Percentiles rank a stretch among this genome's conserved stretches.
Evolutionary conservation across 2,329 filamentous ascomycete species (phyloP).

Genomic region (Colletotrichum tropicicola): DNA sequence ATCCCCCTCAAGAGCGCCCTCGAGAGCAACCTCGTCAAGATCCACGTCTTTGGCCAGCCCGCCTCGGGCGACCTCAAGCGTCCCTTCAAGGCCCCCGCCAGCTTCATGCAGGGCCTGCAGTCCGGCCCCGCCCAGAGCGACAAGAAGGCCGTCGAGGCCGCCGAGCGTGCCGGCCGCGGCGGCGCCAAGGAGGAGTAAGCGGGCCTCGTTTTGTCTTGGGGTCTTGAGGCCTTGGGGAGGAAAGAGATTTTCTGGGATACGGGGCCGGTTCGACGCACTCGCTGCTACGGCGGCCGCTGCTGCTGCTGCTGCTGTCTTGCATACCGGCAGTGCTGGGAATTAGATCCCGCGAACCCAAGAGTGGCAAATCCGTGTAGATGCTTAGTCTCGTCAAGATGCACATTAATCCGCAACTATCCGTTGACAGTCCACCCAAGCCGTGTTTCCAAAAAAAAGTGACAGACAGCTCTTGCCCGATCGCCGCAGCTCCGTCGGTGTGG

Average conservation of each 20-base stretch:
- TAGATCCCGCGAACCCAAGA: not conserved
- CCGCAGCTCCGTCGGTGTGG: not conserved
- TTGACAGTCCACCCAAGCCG: not conserved
- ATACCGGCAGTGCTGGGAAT: not conserved
- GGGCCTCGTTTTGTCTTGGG: not conserved
- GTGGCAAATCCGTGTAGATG: slow-evolving; percentile 6
- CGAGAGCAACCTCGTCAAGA: slow-evolving; percentile 96
- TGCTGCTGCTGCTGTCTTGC: not conserved
- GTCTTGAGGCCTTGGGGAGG: too few relatives aligned
- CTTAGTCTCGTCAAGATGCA: slow-evolving; percentile 2
- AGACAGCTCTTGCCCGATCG: not conserved
- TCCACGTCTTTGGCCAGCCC: slow-evolving; percentile 88
- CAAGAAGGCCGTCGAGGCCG: slow-evolving; percentile 85
- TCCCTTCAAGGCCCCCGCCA: slow-evolving; percentile 88
- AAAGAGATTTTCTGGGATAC: slow-evolving; percentile 22
- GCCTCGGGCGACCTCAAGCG: slow-evolving; percentile 92
- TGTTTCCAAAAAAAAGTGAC: not conserved
- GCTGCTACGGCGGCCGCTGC: not conserved
- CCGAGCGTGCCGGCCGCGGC: slow-evolving; percentile 78
- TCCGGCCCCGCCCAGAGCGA: slow-evolving; percentile 85
- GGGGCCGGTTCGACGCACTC: slow-evolving; percentile 35
- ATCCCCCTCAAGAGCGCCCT: slow-evolving; percentile 96
- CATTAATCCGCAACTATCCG: not conserved
- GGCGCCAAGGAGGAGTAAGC: slow-evolving; percentile 77
- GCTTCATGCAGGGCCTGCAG: slow-evolving; percentile 84